A percentile compares a stretch with the other conserved stretches of the same genome.
These are phyloP conservation scores for Neoarthrinium moseri DNA, from an alignment of 2,329 filamentous ascomycete genomes.

Conservation along the genomic window DNA sequence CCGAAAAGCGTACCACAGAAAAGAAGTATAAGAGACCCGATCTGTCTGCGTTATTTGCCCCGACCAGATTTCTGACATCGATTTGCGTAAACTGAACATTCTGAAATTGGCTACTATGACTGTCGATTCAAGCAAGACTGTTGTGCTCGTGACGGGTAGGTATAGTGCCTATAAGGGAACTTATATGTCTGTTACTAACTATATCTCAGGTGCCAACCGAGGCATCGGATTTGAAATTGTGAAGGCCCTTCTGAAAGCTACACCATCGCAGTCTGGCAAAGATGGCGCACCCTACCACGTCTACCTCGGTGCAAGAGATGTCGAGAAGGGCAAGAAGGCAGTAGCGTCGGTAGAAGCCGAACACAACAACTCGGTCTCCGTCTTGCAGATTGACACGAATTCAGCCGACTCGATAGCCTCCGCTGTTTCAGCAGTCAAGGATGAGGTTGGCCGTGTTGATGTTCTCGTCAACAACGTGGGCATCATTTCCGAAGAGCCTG, in stretches of 20 bases:
- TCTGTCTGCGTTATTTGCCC: no score
- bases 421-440: slow-evolving; percentile 13
- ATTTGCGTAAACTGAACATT: not conserved
- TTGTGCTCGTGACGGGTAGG: slow-evolving; percentile 18
- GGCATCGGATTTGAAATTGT: slow-evolving; percentile 19
- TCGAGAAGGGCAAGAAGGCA: slow-evolving; percentile 11
- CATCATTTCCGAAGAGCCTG: slow-evolving; percentile 8
- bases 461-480: slow-evolving; percentile 21
- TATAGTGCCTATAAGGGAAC: not conserved
- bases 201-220: slow-evolving; percentile 15
- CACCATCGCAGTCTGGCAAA: not conserved
- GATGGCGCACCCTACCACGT: slow-evolving; percentile 17
- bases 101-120: not conserved
- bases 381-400: slow-evolving; percentile 18
- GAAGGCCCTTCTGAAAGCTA: slow-evolving; percentile 14
- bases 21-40: not conserved
- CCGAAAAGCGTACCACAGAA: not conserved
- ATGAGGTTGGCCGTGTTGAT: slow-evolving; percentile 15
- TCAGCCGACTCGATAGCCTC: slow-evolving; percentile 12
- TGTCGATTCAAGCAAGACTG: slow-evolving; percentile 12
- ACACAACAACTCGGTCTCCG: slow-evolving; percentile 15
- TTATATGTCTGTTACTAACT: not conserved
- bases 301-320: slow-evolving; percentile 17
- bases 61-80: no score
- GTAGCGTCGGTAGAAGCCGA: not conserved